phyloP scores from a whole-genome alignment of 148 eudicot species.

The Rhododendron mucronatum region DNA sequence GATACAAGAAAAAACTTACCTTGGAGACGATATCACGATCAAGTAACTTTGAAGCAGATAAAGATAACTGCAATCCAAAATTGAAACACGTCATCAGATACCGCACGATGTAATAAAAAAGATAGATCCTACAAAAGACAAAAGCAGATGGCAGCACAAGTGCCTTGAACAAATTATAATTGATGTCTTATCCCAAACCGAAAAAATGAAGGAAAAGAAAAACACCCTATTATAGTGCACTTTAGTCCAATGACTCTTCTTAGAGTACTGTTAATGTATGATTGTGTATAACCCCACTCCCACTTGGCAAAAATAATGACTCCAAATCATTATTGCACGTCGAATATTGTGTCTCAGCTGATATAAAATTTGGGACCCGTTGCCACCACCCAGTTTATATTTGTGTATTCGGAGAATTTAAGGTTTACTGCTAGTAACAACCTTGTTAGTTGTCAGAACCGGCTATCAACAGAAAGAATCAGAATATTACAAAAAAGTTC shows the following conservation, averaged over 20 bases:
- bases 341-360: background rate
- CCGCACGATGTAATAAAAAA: background rate
- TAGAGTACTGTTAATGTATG: background rate
- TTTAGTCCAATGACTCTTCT: background rate
- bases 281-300: background rate
- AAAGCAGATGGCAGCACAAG: background rate
- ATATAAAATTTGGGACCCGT: background rate
- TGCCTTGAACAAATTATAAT: background rate
- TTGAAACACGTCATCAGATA: constrained; percentile 3
- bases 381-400: background rate
- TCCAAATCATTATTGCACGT: background rate
- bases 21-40: constrained; percentile 73
- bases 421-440: background rate
- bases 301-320: background rate
- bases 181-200: background rate
- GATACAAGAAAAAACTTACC: constrained; percentile 30
- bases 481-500: background rate
- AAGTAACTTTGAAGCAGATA: constrained; percentile 66
- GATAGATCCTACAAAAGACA: background rate
- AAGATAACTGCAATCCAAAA: constrained; percentile 56
- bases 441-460: background rate
- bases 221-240: background rate
- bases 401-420: background rate
- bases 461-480: background rate
- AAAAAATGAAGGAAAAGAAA: no score